Evolutionary conservation across 2,329 filamentous ascomycete species (phyloP), one percentile per base, ranked within the genome.

Genomic region (Kalmusia sp.): DNA sequence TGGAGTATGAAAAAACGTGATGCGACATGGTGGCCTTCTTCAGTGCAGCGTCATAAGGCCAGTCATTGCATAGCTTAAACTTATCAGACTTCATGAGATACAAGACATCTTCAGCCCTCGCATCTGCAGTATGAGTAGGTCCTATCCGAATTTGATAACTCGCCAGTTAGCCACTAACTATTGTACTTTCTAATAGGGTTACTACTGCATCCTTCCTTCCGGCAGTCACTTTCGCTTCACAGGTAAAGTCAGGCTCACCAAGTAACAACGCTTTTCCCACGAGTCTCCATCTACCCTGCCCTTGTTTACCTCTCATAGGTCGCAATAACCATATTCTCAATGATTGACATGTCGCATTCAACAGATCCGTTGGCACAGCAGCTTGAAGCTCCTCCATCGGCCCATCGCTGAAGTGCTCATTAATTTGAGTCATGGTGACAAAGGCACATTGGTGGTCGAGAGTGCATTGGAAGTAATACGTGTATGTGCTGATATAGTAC

Each of bases 191-290:
- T 17, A 39, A 37, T 8, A 54, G 24, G 14, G 22, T 17, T 15
- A 52, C 35, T 2, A 49, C 44, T 11, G 56, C 53, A 19, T 48
- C 49, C 2, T 51, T 38, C 15, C 19, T 50, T 21, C 37, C 49
- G 17, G 21, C 21, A 4, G 17, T 49, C 2, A 6, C 19, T 28
- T 22, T 39, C 9, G 33, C 40, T 11, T 58, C 51, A 5, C 12
- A 30, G 27, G 37, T 51, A 30, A 60, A 45, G 21, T 58, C 47
- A 3, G 59, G 51, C 19, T 62, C 59, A 31, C 59, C 59, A 25
- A 62, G 57, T 25, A 62, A 35, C 17, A 57, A 17, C 9, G 54
- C 47, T 22, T 62, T 62, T 5, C 55, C 59, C 9, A 55, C 59
- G 15, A 60, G 27, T 30, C 25, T 60, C 55, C 55, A 62, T 2